phyloP scores from a whole-genome alignment of 495 filamentous ascomycete genomes.

The Melanomma pulvis-pyrius region DNA sequence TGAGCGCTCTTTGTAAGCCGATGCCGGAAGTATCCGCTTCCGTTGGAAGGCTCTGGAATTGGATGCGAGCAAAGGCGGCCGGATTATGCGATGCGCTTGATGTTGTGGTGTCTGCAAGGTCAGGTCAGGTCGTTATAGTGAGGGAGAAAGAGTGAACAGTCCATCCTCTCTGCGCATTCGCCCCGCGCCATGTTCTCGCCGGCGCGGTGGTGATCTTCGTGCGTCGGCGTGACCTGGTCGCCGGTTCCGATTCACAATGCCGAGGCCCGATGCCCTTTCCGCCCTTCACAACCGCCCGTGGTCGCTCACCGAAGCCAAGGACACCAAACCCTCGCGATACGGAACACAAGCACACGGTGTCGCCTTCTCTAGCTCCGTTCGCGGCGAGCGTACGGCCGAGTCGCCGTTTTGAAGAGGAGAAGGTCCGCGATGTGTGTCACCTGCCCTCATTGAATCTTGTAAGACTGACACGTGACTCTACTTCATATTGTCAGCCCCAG shows the following conservation, averaged over 20 bases:
- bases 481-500: too few species aligned
- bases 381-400: background rate
- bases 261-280: background rate
- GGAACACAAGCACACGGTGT: background rate
- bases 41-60: background rate
- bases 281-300: background rate
- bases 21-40: constrained; percentile 23
- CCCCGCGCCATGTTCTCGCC: too few species aligned
- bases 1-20: constrained; percentile 33
- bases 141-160: background rate
- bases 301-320: background rate
- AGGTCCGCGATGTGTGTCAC: background rate
- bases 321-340: background rate
- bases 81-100: background rate
- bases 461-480: too few species aligned
- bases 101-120: background rate
- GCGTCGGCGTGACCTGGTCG: background rate
- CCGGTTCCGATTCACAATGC: background rate
- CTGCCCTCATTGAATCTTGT: too few species aligned
- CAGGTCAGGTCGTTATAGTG: background rate
- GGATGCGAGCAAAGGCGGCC: background rate
- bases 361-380: background rate
- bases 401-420: background rate
- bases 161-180: too few species aligned
- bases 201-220: background rate